phyloP scores from a whole-genome alignment of 495 filamentous ascomycete genomes.

The Xylaria nigripes region DNA sequence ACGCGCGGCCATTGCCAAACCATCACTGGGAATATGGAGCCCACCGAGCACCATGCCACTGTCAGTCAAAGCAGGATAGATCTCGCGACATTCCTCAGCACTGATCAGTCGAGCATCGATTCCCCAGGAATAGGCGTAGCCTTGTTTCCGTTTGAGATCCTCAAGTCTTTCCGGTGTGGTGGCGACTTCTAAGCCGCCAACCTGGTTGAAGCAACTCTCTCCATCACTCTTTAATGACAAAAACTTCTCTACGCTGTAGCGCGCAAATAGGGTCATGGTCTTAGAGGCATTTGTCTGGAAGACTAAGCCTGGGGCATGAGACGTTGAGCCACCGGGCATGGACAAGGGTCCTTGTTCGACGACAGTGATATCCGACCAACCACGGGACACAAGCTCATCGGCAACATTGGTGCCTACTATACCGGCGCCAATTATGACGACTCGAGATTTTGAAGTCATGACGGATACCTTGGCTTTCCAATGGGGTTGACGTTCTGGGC shows the following conservation, averaged over 20 bases:
- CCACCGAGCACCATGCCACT: slow-evolving; percentile 40
- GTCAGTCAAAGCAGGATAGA: slow-evolving; percentile 37
- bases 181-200: slow-evolving; percentile 44
- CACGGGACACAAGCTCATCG: slow-evolving; percentile 43
- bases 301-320: slow-evolving; percentile 45
- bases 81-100: slow-evolving; percentile 34
- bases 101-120: slow-evolving; percentile 37
- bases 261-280: slow-evolving; percentile 42
- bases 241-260: slow-evolving; percentile 44
- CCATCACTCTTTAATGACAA: slow-evolving; percentile 17
- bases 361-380: slow-evolving; percentile 46
- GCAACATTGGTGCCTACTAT: slow-evolving; percentile 47
- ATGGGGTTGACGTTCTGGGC: not conserved
- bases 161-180: slow-evolving; percentile 41
- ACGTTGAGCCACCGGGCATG: slow-evolving; percentile 47
- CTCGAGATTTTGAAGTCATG: slow-evolving; percentile 18
- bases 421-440: slow-evolving; percentile 48
- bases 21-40: slow-evolving; percentile 43
- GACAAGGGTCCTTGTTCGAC: slow-evolving; percentile 45
- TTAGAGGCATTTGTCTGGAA: slow-evolving; percentile 45
- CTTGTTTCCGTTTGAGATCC: slow-evolving; percentile 45
- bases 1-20: slow-evolving; percentile 42
- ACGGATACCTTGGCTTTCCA: slow-evolving; percentile 4
- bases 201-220: slow-evolving; percentile 44
- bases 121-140: slow-evolving; percentile 42